Conservation (phyloP, 2,329 filamentous ascomycete genomes). For the Lachnellula hyalina region DNA sequence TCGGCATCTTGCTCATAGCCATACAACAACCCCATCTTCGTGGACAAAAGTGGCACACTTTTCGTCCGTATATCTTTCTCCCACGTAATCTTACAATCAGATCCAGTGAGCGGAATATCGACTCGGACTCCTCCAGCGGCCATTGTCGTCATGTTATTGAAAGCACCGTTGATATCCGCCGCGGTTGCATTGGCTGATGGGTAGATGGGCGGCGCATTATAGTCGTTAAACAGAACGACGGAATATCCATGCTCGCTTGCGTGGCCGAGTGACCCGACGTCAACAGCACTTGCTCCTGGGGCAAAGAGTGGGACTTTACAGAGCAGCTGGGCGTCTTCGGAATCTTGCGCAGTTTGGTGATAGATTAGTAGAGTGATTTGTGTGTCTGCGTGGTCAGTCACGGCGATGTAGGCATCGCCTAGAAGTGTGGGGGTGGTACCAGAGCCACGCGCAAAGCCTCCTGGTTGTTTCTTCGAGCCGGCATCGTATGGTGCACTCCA, state of each 20-base stretch:
- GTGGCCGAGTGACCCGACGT: background rate
- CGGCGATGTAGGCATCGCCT: background rate
- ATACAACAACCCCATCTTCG: background rate
- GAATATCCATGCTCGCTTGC: background rate
- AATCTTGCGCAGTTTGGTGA: background rate
- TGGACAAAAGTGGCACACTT: background rate
- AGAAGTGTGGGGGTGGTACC: slow-evolving; percentile 1
- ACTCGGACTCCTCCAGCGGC: background rate
- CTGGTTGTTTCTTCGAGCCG: background rate
- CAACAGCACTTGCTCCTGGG: background rate
- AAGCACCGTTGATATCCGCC: background rate
- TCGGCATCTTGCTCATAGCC: background rate
- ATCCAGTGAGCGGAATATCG: background rate
- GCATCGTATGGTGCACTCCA: background rate
- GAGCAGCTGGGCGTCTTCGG: background rate
- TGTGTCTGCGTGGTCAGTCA: background rate
- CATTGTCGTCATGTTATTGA: background rate
- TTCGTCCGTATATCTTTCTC: background rate
- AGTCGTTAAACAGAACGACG: background rate
- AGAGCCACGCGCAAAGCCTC: slow-evolving; percentile 1
- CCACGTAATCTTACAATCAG: background rate
- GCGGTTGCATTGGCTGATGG: background rate
- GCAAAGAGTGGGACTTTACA: background rate
- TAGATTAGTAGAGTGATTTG: background rate
- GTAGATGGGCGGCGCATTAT: background rate